A percentile compares a stretch with the other conserved stretches of the same genome.
phyloP scores from a whole-genome alignment of 2,329 filamentous ascomycete genomes.

The Calonectria hongkongensis region DNA sequence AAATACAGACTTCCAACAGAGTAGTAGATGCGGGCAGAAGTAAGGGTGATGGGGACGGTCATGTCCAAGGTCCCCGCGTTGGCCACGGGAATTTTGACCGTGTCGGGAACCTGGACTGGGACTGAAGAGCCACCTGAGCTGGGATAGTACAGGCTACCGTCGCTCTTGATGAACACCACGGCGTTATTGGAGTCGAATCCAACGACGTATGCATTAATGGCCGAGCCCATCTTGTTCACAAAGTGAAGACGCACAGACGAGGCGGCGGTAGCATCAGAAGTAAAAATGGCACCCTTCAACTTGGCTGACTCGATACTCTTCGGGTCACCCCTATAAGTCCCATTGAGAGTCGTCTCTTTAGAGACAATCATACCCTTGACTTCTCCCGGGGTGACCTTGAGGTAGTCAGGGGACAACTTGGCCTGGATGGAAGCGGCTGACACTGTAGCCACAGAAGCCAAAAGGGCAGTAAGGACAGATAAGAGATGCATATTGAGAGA shows the following conservation, averaged over 20 bases:
- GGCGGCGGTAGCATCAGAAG: background rate
- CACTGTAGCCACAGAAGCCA: slow-evolving; percentile 5
- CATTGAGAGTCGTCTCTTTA: slow-evolving; percentile 1
- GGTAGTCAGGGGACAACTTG: background rate
- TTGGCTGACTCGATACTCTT: background rate
- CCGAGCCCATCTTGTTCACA: slow-evolving; percentile 4
- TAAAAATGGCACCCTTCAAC: background rate
- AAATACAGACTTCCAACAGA: slow-evolving; percentile 1
- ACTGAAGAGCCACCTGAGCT: slow-evolving; percentile 8
- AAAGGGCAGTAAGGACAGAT: slow-evolving; percentile 11
- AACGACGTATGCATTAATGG: slow-evolving; percentile 1
- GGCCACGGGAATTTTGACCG: background rate
- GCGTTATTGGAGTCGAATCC: slow-evolving; percentile 6
- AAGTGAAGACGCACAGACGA: background rate
- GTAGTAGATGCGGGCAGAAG: slow-evolving; percentile 10
- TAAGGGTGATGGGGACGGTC: background rate
- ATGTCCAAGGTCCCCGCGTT: background rate
- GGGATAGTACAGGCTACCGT: slow-evolving; percentile 7
- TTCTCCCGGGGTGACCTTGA: background rate
- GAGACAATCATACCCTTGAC: slow-evolving; percentile 1
- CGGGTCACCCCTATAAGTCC: background rate
- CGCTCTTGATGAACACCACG: background rate
- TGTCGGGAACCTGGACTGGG: slow-evolving; percentile 9
- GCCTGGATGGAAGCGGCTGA: background rate
- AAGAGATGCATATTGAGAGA: background rate